Evolutionary conservation across 2,329 filamentous ascomycete species (phyloP).

Genomic region (Paracamarosporium sp.): DNA sequence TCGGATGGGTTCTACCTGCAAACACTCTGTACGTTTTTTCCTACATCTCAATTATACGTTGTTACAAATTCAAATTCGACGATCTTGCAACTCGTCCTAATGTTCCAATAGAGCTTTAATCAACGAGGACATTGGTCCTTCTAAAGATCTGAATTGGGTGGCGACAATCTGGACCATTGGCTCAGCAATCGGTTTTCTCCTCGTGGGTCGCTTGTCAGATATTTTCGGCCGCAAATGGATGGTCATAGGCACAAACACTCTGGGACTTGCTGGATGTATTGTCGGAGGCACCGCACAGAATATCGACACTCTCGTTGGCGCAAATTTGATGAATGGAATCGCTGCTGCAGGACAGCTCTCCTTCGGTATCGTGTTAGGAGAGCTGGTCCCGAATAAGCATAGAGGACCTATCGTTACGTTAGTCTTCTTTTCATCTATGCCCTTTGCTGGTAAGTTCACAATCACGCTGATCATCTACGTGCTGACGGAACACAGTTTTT

Average conservation of each 20-base stretch:
- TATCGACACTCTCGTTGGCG: conserved; percentile 40
- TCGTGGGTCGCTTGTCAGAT: conserved; percentile 32
- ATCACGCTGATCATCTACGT: background rate
- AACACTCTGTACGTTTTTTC: conserved; percentile 31
- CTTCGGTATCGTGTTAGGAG: conserved; percentile 34
- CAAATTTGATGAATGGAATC: conserved; percentile 35
- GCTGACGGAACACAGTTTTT: conserved; percentile 35
- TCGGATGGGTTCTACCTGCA: conserved; percentile 37
- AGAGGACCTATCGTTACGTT: conserved; percentile 35
- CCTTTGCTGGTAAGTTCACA: conserved; percentile 35
- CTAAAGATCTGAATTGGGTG: conserved; percentile 34
- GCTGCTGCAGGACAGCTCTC: conserved; percentile 35
- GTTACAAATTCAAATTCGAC: too few relatives aligned
- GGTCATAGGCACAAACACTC: conserved; percentile 25
- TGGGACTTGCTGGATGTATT: conserved; percentile 32
- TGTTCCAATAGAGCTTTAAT: conserved; percentile 21
- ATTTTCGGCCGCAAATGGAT: conserved; percentile 35
- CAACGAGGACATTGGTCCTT: conserved; percentile 36
- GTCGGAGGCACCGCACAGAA: conserved; percentile 35
- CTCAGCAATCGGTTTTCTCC: conserved; percentile 27
- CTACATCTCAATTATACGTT: background rate
- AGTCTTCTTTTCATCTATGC: conserved; percentile 29
- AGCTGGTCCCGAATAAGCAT: conserved; percentile 46
- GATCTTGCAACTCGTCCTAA: background rate
- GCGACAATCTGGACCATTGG: conserved; percentile 35